Evolutionary conservation across 805 yeast genomes (phyloP).

Genomic region (Pichia nakasei): DNA sequence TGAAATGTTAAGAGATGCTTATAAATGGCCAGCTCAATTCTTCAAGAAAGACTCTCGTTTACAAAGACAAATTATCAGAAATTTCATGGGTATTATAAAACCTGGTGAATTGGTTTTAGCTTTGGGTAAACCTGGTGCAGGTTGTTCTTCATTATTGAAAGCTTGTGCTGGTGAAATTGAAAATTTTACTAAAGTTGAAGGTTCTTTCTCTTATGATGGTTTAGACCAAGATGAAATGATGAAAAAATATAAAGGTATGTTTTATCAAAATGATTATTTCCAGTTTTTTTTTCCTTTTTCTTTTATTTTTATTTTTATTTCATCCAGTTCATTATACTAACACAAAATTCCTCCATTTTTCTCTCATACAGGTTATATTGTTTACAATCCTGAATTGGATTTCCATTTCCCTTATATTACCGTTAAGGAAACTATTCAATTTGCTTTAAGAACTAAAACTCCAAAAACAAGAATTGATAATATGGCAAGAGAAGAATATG

Average conservation of each 20-base stretch:
- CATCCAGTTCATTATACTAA: conserved; percentile 4
- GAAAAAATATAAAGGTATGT: conserved; percentile 38
- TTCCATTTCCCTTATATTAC: conserved; percentile 71
- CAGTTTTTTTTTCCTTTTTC: background rate
- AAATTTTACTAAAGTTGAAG: conserved; percentile 39
- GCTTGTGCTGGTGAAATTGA: conserved; percentile 47
- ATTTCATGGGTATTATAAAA: conserved; percentile 32
- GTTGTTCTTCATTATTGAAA: conserved; percentile 64
- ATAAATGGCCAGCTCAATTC: conserved; percentile 23
- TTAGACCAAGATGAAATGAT: conserved; percentile 52
- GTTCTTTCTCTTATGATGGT: conserved; percentile 55
- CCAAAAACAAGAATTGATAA: conserved; percentile 42
- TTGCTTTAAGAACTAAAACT: conserved; percentile 62
- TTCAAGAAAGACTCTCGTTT: conserved; percentile 27
- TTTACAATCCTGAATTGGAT: conserved; percentile 57
- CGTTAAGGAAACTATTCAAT: conserved; percentile 61
- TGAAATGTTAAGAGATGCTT: conserved; percentile 31
- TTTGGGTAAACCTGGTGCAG: conserved; percentile 71
- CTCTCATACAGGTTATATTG: conserved; percentile 30
- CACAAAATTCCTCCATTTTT: background rate
- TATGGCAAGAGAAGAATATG: conserved; percentile 33
- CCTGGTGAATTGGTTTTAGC: conserved; percentile 68
- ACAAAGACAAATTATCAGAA: conserved; percentile 31
- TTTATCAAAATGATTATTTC: background rate
- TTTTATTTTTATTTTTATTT: background rate